Evolutionary conservation across 257 asterid genomes (phyloP), one percentile per base, ranked within the genome.

Genomic region (Solanum appendiculatum): DNA sequence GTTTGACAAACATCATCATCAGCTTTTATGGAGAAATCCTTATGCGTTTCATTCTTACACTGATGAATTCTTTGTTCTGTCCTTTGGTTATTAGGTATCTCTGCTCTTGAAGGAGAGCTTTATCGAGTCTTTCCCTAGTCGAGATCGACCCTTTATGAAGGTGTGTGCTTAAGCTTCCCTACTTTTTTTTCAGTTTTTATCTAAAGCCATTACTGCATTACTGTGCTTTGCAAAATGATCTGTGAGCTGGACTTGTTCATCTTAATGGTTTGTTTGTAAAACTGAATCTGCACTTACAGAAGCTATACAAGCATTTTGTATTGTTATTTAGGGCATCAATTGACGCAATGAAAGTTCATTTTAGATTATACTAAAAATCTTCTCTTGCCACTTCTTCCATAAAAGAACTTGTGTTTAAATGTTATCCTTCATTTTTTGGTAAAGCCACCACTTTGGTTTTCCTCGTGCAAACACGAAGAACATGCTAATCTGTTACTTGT

Each of bases 81-180:
- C 64, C 44, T 48, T 81, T 48, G 64, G 29, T 48, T 73, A 74
- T 83, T 90, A 97, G 99, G 99, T 97, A 60, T 97, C 99, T 3
- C 91, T 97, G 94, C 93, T 97, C 87, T 87, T 97, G 87, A 97
- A 95, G 92, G 99, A 97, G 92, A 97, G 99, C 86, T 97, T 97
- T 91, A 94, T 97, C 6, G 99, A 97, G 91, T 96, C 99, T 21
- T 97, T 93, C 88, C 98, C 98, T 25, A 91, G 92, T 60, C 97
- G 98, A 36, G 95, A 96, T 81, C 98, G 98, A 13, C 93, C 99
- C 80, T 97, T 97, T 92, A 96, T 97, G 98, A 97, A 97, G 99
- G 99, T 95, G 69, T 42, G 84, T 68, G 37, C 31, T 80, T 27
- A 29, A 27, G 85, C 85, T 80, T 27, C 40, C 21, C 40, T 1